Base-by-base conservation (phyloP, 305 asterid genomes). In the Euphrasia arctica region DNA sequence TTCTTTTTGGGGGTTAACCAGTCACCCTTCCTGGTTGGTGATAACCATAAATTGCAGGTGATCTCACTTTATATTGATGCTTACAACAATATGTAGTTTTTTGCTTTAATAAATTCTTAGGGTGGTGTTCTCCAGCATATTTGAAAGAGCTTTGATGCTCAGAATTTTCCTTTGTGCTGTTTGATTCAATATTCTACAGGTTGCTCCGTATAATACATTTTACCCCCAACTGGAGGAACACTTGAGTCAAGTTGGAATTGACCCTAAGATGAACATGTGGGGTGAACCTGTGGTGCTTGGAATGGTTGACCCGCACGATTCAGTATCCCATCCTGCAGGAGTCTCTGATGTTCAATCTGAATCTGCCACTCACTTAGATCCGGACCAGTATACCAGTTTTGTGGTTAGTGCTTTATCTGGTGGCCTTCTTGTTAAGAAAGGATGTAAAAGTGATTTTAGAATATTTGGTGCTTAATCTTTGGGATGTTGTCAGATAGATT, bases 1-100 rank as follows among this genome's bases (percentile, higher is more conserved):
- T 93, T 93, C 84, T 90, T 90, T 80, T 78, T 90, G 76, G 98
- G 98, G 65, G 95, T 93, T 74, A 93, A 93, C 81, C 98, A 93
- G 76, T 80, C 74, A 73, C 98, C 97, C 64, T 95, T 93, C 68
- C 77, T 93, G 79, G 92, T 93, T 79, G 98, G 98, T 58, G 98
- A 93, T 80, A 93, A 93, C 77, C 97, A 93, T 78, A 93, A 93
- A 77, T 77, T 93, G 78, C 98, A 92, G 96, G 98, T 87, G 55
- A 6, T 54, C 42, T 29, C 41, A 60, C 70, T 65, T 56, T 56
- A 28, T 61, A 50, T 59, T 52, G 15, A 57, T 58, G 59, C 13
- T 70, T 49, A 25, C 49, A 54, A 58, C 68, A 62, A 32, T 58
- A 31, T 58, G 25, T n/a, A 60, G 18, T 48, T 68, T 48, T 62